Conservation (phyloP, 352 stramenopile genomes). For the Thraustochytrium sp. region DNA sequence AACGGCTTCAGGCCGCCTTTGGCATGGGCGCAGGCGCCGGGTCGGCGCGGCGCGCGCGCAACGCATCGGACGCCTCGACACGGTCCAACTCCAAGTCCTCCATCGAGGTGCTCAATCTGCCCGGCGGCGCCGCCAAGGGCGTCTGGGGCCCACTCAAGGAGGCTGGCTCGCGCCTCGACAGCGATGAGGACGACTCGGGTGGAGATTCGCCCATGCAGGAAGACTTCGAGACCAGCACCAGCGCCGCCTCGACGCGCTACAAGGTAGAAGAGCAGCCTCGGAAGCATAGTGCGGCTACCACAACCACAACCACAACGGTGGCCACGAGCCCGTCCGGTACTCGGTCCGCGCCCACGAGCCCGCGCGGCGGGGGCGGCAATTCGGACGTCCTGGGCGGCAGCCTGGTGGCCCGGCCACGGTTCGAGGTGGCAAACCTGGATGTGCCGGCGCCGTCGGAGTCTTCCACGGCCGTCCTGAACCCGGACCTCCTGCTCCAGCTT, state of each 20-base stretch:
- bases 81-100: neutral
- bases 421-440: neutral
- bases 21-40: neutral
- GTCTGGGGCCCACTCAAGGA: conserved; percentile 32
- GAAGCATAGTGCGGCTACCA: neutral
- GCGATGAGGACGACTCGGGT: neutral
- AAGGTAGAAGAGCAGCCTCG: neutral
- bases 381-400: neutral
- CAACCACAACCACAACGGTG: neutral
- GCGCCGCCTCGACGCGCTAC: neutral
- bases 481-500: conserved; percentile 30
- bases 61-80: neutral
- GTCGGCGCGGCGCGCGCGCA: neutral
- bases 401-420: neutral
- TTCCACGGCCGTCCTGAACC: conserved; percentile 23
- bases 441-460: neutral
- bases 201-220: neutral
- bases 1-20: no score
- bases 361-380: no score
- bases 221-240: neutral
- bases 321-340: no score
- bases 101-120: conserved; percentile 28
- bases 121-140: conserved; percentile 10
- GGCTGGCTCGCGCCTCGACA: neutral
- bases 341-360: no score